Conservation (phyloP, 192 early-diverging fungal genomes). For the Coemansia sp. region DNA sequence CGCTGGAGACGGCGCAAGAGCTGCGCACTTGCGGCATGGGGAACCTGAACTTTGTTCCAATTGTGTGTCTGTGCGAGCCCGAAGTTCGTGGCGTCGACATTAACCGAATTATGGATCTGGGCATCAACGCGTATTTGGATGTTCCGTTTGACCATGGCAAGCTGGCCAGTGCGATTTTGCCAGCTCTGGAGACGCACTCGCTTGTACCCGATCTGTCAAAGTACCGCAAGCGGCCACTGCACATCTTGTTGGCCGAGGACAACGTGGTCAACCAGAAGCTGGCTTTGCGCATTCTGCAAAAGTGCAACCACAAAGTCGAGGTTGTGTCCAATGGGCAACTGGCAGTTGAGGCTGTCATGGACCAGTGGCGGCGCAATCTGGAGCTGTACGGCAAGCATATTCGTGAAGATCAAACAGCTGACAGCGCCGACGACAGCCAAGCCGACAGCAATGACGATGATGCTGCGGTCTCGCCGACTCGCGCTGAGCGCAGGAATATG, state of each 20-base stretch:
- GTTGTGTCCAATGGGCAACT: slow-evolving; percentile 77
- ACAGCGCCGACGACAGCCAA: neutral
- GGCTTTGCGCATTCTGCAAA: slow-evolving; percentile 68
- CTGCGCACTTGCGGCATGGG: slow-evolving; percentile 50
- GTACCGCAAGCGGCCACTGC: slow-evolving; percentile 59
- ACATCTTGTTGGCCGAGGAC: slow-evolving; percentile 82
- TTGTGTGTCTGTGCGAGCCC: slow-evolving; percentile 60
- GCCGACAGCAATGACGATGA: neutral
- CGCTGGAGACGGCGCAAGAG: slow-evolving; percentile 58
- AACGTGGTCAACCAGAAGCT: slow-evolving; percentile 86
- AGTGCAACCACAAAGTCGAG: slow-evolving; percentile 71
- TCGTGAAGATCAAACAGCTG: neutral
- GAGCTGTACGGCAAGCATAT: slow-evolving; percentile 29
- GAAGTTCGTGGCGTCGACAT: slow-evolving; percentile 26
- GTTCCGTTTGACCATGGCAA: slow-evolving; percentile 60
- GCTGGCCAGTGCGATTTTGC: slow-evolving; percentile 66
- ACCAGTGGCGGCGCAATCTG: slow-evolving; percentile 46
- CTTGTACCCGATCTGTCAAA: slow-evolving; percentile 60
- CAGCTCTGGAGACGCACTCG: slow-evolving; percentile 68
- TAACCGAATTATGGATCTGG: slow-evolving; percentile 57
- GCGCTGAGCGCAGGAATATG: neutral
- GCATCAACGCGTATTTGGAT: slow-evolving; percentile 70
- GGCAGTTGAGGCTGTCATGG: slow-evolving; percentile 71
- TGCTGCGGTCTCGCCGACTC: neutral
- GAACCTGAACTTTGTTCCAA: slow-evolving; percentile 65